Evolutionary conservation across 805 yeast species (phyloP).

Genomic region (Yarrowia divulgata): DNA sequence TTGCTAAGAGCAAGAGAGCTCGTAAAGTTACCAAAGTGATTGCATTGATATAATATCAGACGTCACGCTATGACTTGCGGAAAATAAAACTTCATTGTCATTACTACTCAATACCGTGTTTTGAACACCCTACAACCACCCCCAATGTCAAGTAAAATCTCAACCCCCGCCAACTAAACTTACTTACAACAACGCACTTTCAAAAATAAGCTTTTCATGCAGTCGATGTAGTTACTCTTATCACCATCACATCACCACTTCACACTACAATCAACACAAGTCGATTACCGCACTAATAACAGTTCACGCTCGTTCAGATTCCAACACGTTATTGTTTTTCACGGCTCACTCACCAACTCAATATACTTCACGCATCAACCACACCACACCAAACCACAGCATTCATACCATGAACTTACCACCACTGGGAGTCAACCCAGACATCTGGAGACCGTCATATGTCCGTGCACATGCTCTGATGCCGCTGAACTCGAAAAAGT

Average conservation of each 20-base stretch:
- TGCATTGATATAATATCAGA: too few species aligned
- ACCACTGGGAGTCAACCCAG: conserved; percentile 22
- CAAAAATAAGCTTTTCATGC: background rate
- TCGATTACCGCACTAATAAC: background rate
- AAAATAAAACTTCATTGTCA: too few species aligned
- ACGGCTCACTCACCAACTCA: background rate
- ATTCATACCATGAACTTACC: conserved; percentile 16
- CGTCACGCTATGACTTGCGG: too few species aligned
- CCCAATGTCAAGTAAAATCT: too few species aligned
- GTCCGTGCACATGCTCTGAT: conserved; percentile 23
- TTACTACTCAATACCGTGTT: too few species aligned
- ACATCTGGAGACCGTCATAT: conserved; percentile 31
- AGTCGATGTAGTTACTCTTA: background rate
- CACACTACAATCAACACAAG: background rate
- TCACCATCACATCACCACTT: background rate
- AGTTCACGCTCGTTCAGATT: background rate
- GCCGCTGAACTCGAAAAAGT: conserved; percentile 23
- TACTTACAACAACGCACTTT: background rate
- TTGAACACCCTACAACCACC: too few species aligned
- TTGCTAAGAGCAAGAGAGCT: too few species aligned
- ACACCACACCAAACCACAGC: background rate
- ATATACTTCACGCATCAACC: background rate
- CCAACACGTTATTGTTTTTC: too few species aligned
- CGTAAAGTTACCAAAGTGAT: too few species aligned
- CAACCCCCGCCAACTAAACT: background rate